Evolutionary conservation across 2,329 filamentous ascomycete genomes (phyloP).

Genomic region (Parafenestella ontariensis): DNA sequence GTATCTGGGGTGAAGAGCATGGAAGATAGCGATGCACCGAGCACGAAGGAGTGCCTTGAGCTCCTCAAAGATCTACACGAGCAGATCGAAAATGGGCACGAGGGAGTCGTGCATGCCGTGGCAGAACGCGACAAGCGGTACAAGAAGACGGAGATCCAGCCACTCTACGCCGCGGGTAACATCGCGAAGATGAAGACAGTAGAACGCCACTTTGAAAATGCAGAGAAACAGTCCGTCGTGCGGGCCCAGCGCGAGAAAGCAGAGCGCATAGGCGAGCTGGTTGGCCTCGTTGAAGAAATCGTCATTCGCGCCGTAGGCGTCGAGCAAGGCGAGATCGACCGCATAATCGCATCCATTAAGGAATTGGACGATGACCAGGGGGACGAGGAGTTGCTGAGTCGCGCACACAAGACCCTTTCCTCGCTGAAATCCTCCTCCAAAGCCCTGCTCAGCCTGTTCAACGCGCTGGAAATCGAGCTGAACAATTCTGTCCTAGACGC

Average conservation of each 20-base stretch:
- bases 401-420: slow-evolving; percentile 34
- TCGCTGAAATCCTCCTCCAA: slow-evolving; percentile 50
- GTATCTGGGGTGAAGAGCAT: slow-evolving; percentile 33
- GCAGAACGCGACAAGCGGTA: slow-evolving; percentile 62
- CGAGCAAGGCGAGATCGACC: slow-evolving; percentile 60
- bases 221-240: slow-evolving; percentile 59
- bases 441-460: slow-evolving; percentile 53
- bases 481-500: slow-evolving; percentile 62
- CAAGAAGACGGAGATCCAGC: slow-evolving; percentile 62
- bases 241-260: slow-evolving; percentile 59
- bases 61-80: slow-evolving; percentile 52
- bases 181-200: slow-evolving; percentile 59
- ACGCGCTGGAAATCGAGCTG: slow-evolving; percentile 57
- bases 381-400: slow-evolving; percentile 27
- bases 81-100: slow-evolving; percentile 58
- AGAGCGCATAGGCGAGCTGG: slow-evolving; percentile 57
- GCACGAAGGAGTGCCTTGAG: slow-evolving; percentile 39
- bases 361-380: slow-evolving; percentile 45
- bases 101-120: slow-evolving; percentile 57
- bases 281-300: slow-evolving; percentile 59
- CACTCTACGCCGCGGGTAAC: slow-evolving; percentile 60
- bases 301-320: slow-evolving; percentile 59
- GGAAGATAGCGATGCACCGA: slow-evolving; percentile 20
- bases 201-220: slow-evolving; percentile 53
- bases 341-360: slow-evolving; percentile 54